A percentile compares a stretch with the other conserved stretches of the same genome.
Conservation (phyloP, 768 basidiomycete genomes). For the Mycena maculata region DNA sequence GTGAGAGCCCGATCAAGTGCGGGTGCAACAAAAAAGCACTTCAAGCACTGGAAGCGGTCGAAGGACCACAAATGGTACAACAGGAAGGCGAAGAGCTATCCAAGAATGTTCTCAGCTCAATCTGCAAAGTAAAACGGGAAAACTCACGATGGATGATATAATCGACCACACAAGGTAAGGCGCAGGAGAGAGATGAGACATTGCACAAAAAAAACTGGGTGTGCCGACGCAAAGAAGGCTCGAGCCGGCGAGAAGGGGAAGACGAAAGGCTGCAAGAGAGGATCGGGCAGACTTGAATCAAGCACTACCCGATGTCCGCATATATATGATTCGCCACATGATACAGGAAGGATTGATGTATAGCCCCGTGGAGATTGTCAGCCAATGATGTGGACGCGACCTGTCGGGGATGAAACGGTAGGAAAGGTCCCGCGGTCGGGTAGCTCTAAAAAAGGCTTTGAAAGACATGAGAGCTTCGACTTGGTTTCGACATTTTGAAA, state of each 20-base stretch:
- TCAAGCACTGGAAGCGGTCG: constrained; percentile 81
- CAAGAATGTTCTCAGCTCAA: background rate
- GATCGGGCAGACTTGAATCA: constrained; percentile 20
- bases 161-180: constrained; percentile 74
- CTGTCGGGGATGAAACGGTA: too few species aligned
- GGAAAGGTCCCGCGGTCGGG: too few species aligned
- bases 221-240: constrained; percentile 34
- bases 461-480: too few species aligned
- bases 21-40: constrained; percentile 49
- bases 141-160: constrained; percentile 62
- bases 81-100: constrained; percentile 70
- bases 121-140: background rate
- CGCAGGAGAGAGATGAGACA: constrained; percentile 74
- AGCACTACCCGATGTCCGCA: background rate
- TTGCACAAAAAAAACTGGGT: constrained; percentile 41
- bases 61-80: constrained; percentile 84
- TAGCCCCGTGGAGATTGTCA: constrained; percentile 9
- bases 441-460: too few species aligned
- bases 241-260: constrained; percentile 40
- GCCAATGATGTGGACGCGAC: background rate
- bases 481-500: too few species aligned
- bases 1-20: background rate
- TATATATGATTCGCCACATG: constrained; percentile 29
- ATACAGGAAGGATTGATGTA: constrained; percentile 11
- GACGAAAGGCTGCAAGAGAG: constrained; percentile 28